Base-by-base conservation (phyloP, 2,329 filamentous ascomycete genomes). In the Apiospora hydei region DNA sequence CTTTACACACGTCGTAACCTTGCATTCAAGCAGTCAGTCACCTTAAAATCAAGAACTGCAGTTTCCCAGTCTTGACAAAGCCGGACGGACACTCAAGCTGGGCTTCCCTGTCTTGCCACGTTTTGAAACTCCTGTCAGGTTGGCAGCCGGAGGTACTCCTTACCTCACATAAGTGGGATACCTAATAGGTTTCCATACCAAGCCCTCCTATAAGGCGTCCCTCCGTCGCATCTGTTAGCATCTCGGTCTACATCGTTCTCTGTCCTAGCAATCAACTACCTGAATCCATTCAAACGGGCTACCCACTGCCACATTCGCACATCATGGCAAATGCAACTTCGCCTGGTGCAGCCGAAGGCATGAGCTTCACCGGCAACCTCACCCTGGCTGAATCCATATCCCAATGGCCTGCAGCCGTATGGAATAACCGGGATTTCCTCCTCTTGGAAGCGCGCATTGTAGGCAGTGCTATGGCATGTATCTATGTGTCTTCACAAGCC, bases 401-500 rank as follows among this genome's bases (percentile, higher is more conserved):
- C 13, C 77, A 76, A 49, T 69, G 84, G 10, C 81, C 79, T 44
- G 67, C 73, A n/a, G 76, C 73, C 18, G 38, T 80, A n/a, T 72
- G 76, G 47, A 70, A 76, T 0, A 79, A 84, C 51, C 77, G 78
- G 41, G 82, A 85, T 71, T 82, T 86, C 71, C 77, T 89, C 49
- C 67, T 84, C 0, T 81, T 89, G 14, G 84, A 89, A 73, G 72
- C 79, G 21, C 85, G 85, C 74, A 84, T 90, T 66, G 80, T 89
- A 71, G 78, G 91, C 73, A 92, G 93, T 41, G 92, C 95, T 18
- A 82, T 98, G 21, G 91, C 93, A 74, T 94, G 95, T 70, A 97
- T 98, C 79, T 96, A 93, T 82, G 87, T 94, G 6, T 94, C 93
- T 67, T 90, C 95, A 11, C 93, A 98, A 81, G 94, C 93, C n/a